Conservation (phyloP, 345 rosid species). For the Brassica rapa region DNA sequence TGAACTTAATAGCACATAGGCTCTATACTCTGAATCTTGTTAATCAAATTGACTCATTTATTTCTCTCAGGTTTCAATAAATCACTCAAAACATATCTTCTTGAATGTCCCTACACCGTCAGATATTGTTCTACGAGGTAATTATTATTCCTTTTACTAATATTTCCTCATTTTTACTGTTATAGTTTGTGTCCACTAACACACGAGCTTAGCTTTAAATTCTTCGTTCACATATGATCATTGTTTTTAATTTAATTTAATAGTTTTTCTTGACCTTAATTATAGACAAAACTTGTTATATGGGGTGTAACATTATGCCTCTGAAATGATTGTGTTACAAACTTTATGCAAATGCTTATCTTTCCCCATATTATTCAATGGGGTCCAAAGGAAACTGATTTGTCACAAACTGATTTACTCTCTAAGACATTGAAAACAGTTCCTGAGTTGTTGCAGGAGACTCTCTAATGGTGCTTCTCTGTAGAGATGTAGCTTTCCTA, state of each 20-base stretch:
- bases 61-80: constrained; percentile 4
- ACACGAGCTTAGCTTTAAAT: constrained; percentile 35
- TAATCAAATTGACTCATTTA: background rate
- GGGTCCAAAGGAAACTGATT: constrained; percentile 26
- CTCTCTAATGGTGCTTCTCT: constrained; percentile 26
- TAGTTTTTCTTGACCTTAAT: constrained; percentile 21
- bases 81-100: constrained; percentile 30
- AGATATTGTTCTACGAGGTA: constrained; percentile 41
- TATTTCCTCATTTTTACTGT: constrained; percentile 30
- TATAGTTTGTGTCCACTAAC: constrained; percentile 36
- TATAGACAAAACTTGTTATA: constrained; percentile 15
- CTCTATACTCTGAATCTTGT: constrained; percentile 29
- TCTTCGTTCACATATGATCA: constrained; percentile 34
- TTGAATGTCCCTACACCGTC: constrained; percentile 25
- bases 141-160: constrained; percentile 31
- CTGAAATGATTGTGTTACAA: constrained; percentile 38
- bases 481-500: constrained; percentile 26
- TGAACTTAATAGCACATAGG: constrained; percentile 19
- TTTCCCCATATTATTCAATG: constrained; percentile 19
- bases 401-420: constrained; percentile 30
- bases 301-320: constrained; percentile 41
- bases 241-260: constrained; percentile 30
- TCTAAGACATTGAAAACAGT: constrained; percentile 22
- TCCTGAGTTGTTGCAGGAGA: constrained; percentile 29
- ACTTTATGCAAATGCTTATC: constrained; percentile 39